Conservation (phyloP, 2,329 filamentous ascomycete genomes). For the Catunica adiposa region DNA sequence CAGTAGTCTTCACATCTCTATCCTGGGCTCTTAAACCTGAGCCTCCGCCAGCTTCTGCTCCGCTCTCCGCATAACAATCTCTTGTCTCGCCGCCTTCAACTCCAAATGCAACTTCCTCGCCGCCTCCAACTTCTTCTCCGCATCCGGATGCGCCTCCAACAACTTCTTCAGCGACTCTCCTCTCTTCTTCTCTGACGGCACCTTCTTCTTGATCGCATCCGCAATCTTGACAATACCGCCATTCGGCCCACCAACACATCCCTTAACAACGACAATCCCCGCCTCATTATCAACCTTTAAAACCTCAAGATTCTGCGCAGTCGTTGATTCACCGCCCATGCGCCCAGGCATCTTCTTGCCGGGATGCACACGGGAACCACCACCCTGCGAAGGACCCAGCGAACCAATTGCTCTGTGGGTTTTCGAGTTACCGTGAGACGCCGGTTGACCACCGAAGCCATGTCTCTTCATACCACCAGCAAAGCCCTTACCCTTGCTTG, state of each 20-base stretch:
- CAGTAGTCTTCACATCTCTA: not conserved
- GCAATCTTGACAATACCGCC: conserved; percentile 70
- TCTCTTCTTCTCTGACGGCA: conserved; percentile 30
- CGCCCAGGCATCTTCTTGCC: conserved; percentile 97
- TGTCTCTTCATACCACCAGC: conserved; percentile 96
- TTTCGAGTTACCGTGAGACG: conserved; percentile 88
- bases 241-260: conserved; percentile 75
- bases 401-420: conserved; percentile 88
- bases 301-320: conserved; percentile 80
- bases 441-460: conserved; percentile 75
- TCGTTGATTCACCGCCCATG: conserved; percentile 82
- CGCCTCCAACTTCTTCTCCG: conserved; percentile 29
- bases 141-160: conserved; percentile 29
- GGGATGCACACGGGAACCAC: conserved; percentile 78
- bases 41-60: conserved; percentile 16
- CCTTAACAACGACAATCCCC: conserved; percentile 77
- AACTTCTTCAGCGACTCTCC: conserved; percentile 6
- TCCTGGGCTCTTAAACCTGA: not conserved
- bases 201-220: conserved; percentile 74
- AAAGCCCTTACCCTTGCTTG: conserved; percentile 79
- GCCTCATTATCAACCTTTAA: conserved; percentile 75
- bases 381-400: conserved; percentile 73
- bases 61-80: conserved; percentile 15
- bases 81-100: conserved; percentile 33
- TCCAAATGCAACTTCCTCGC: conserved; percentile 36